Percentiles rank a stretch among this genome's conserved stretches.
phyloP scores from a whole-genome alignment of 2,329 filamentous ascomycete genomes.

The Diaporthe ilicicola region DNA sequence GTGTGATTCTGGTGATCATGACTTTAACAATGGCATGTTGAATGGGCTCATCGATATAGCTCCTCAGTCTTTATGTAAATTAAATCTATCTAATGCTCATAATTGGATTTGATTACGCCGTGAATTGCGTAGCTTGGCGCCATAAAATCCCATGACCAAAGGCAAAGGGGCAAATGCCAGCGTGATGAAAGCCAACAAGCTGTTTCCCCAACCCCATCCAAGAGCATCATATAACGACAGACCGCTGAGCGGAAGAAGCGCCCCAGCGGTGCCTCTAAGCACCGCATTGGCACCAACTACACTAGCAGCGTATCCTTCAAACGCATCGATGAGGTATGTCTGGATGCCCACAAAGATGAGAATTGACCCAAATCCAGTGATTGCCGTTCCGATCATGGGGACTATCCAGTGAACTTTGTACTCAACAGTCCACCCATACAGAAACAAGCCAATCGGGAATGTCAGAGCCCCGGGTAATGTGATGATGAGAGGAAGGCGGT shows the following conservation, averaged over 20 bases:
- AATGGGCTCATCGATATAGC: too few relatives aligned
- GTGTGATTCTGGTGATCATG: background rate
- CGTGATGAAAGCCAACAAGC: slow-evolving; percentile 37
- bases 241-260: slow-evolving; percentile 32
- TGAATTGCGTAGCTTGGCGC: background rate
- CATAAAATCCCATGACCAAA: slow-evolving; percentile 10
- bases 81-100: background rate
- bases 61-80: too few relatives aligned
- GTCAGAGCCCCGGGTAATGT: slow-evolving; percentile 48
- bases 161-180: slow-evolving; percentile 37
- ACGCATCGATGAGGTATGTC: slow-evolving; percentile 36
- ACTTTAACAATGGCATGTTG: background rate
- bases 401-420: slow-evolving; percentile 53
- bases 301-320: slow-evolving; percentile 35
- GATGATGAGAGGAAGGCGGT: slow-evolving; percentile 62
- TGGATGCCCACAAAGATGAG: slow-evolving; percentile 35
- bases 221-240: slow-evolving; percentile 36
- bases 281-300: slow-evolving; percentile 38
- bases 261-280: slow-evolving; percentile 34
- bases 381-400: slow-evolving; percentile 61
- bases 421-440: slow-evolving; percentile 52
- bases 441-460: slow-evolving; percentile 50
- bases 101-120: background rate
- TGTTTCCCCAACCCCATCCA: slow-evolving; percentile 41
- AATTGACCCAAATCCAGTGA: slow-evolving; percentile 55